Conservation (phyloP, 768 basidiomycete species). For the Pleurotus djamor region DNA sequence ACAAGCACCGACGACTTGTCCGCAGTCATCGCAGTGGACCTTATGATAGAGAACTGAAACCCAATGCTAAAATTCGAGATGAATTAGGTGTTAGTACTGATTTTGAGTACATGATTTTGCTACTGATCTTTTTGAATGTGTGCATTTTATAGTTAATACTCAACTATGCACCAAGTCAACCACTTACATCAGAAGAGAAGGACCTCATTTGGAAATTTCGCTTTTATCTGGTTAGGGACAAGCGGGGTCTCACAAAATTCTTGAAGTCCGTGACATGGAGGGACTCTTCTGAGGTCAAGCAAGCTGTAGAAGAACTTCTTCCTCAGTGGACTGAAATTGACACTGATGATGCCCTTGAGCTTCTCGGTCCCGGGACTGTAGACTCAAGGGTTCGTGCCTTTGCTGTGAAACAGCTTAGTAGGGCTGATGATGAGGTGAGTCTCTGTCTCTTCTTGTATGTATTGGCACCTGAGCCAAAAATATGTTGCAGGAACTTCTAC, state of each 20-base stretch:
- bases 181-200: slow-evolving; percentile 87
- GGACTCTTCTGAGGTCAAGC: slow-evolving; percentile 94
- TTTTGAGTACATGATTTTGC: background rate
- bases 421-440: slow-evolving; percentile 92
- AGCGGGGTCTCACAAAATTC: slow-evolving; percentile 95
- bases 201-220: slow-evolving; percentile 98
- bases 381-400: slow-evolving; percentile 93
- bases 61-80: slow-evolving; percentile 93
- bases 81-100: slow-evolving; percentile 74
- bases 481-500: slow-evolving; percentile 70
- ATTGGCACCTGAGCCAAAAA: background rate
- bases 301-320: slow-evolving; percentile 93
- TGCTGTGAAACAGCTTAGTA: slow-evolving; percentile 86
- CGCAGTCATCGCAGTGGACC: slow-evolving; percentile 95
- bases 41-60: slow-evolving; percentile 93
- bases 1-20: slow-evolving; percentile 92
- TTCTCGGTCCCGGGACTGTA: slow-evolving; percentile 86
- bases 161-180: slow-evolving; percentile 86
- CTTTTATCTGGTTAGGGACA: slow-evolving; percentile 93
- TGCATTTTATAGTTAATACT: slow-evolving; percentile 67
- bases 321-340: slow-evolving; percentile 98
- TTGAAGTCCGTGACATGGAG: slow-evolving; percentile 97
- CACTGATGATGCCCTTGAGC: slow-evolving; percentile 93
- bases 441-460: background rate
- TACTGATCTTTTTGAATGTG: slow-evolving; percentile 22